Evolutionary conservation across 2,329 filamentous ascomycete genomes (phyloP).

Genomic region (Fusarium sp.): DNA sequence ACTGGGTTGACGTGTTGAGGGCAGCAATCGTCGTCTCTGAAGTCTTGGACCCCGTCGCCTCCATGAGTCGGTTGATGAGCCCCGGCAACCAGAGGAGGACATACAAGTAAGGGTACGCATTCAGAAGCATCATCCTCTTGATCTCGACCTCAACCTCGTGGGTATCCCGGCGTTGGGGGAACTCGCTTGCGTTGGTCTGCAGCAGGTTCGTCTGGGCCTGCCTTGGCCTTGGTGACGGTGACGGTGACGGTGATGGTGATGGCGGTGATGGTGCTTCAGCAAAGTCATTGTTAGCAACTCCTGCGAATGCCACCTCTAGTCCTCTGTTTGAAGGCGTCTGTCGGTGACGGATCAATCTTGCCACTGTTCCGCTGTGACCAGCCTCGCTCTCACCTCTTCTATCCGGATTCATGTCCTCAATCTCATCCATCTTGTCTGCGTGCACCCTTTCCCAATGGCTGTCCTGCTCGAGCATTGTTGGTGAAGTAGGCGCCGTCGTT

Average conservation of each 20-base stretch:
- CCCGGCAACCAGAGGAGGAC: slow-evolving; percentile 39
- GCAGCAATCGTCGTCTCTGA: slow-evolving; percentile 25
- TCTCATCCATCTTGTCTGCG: slow-evolving; percentile 8
- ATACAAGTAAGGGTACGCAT: slow-evolving; percentile 41
- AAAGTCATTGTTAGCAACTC: slow-evolving; percentile 22
- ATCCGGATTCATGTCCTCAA: slow-evolving; percentile 8
- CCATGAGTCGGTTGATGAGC: slow-evolving; percentile 35
- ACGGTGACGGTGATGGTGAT: background rate
- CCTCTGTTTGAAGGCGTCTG: background rate
- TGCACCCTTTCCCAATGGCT: background rate
- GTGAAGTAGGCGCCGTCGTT: background rate
- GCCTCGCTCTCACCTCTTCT: slow-evolving; percentile 9
- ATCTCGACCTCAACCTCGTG: slow-evolving; percentile 35
- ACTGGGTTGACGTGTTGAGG: slow-evolving; percentile 37
- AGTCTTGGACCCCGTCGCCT: slow-evolving; percentile 23
- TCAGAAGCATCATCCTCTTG: slow-evolving; percentile 40
- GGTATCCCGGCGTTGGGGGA: slow-evolving; percentile 30
- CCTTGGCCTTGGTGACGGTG: background rate
- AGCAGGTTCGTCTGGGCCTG: slow-evolving; percentile 3
- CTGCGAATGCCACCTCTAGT: slow-evolving; percentile 3
- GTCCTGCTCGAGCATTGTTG: slow-evolving; percentile 8
- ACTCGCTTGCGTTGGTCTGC: slow-evolving; percentile 39
- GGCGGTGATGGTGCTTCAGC: background rate
- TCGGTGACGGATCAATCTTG: background rate
- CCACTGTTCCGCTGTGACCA: background rate